Evolutionary conservation across 2,329 filamentous ascomycete species (phyloP), one percentile per base, ranked within the genome.

Genomic region (Lasiodiplodia sp.): DNA sequence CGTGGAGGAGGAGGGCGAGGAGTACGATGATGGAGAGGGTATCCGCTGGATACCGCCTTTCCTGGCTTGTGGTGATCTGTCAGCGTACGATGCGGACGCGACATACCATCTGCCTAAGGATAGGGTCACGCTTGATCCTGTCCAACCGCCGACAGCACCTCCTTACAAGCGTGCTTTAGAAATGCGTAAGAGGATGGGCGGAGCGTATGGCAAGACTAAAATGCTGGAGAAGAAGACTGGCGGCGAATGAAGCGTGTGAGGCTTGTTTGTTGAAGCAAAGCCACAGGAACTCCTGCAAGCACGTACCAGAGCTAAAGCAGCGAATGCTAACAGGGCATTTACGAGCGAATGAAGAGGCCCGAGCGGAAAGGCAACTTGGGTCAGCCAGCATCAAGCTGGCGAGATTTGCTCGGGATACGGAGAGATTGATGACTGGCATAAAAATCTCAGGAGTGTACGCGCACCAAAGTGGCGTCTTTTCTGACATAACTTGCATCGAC

Each of bases 51-150:
- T 98, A 73, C 94, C 94, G 3, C 94, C 95, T 0, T 99, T 99
- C 78, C 87, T 99, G 75, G 94, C 96, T n/a, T 99, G 96, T 78
- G 96, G 96, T 56, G 96, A 99, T 80, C 85, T 99, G 66, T 96
- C 94, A 28, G 90, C 93, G 12, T 99, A 94, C 82, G 96, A 99
- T 82, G 94, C 95, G 0, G 96, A 99, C 84, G 95, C 96, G 4
- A 96, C 94, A 4, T 97, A 98, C 80, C 88, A 92, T 72, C 84
- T 99, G 21, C 94, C 96, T 0, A 91, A 94, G 70, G 92, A 94
- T 72, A 88, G 96, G 76, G 87, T 96, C 65, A 94, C 91, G 73
- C 86, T 98, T 60, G 94, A 97, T 77, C 96, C 96, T 0, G 88
- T 99, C 38, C 96, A 98, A 78, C 95, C 95, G 34, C 96, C 96